phyloP scores from a whole-genome alignment of 1,284 basidiomycete species.

The Austropuccinia psidii region DNA sequence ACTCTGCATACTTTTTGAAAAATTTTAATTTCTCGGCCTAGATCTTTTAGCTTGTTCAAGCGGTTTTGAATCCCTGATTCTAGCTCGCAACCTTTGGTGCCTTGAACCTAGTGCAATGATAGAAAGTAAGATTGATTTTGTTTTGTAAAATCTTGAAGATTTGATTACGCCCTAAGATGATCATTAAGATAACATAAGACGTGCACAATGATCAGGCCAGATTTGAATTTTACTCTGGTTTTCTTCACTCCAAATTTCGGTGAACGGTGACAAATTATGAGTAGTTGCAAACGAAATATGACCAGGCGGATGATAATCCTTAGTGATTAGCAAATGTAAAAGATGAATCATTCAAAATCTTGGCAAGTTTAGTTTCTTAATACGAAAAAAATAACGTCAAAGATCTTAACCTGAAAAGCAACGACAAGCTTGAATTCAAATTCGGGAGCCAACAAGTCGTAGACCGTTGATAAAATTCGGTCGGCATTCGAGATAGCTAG shows the following conservation, averaged over 20 bases:
- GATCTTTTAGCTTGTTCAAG: not conserved
- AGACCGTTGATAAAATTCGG: constrained; percentile 52
- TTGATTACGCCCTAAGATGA: not conserved
- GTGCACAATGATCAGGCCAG: constrained; percentile 59
- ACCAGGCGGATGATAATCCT: constrained; percentile 54
- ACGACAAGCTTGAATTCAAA: constrained; percentile 54
- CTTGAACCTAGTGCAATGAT: constrained; percentile 5
- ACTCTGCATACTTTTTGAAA: not conserved
- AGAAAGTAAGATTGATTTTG: not conserved
- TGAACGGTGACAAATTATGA: constrained; percentile 49
- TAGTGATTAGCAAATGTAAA: not conserved
- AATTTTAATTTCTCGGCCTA: not conserved
- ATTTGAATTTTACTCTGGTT: constrained; percentile 48
- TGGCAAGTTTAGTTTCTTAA: not conserved
- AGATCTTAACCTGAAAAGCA: constrained; percentile 52
- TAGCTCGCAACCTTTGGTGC: constrained; percentile 11
- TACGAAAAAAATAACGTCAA: not conserved
- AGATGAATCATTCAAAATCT: not conserved
- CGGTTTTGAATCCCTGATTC: constrained; percentile 6
- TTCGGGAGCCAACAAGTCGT: constrained; percentile 51
- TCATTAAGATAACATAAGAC: not conserved
- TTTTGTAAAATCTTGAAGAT: not conserved
- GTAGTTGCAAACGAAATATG: constrained; percentile 61
- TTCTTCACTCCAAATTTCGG: constrained; percentile 48
- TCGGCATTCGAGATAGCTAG: constrained; percentile 54